Evolutionary conservation across 352 stramenopile genomes (phyloP).

Genomic region (Phytophthora boehmeriae): DNA sequence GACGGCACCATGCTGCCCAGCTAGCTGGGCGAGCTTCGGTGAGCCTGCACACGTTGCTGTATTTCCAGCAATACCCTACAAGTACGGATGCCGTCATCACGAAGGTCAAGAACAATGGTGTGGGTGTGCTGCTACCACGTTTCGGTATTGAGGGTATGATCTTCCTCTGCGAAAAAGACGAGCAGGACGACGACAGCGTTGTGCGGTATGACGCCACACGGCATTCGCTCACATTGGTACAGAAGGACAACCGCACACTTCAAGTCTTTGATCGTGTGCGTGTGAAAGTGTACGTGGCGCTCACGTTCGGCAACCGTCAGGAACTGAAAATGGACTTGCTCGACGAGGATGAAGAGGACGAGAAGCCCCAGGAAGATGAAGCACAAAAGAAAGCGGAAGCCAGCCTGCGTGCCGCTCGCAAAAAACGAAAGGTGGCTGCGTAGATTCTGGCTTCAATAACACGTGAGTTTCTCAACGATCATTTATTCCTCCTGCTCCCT

Average conservation of each 20-base stretch:
- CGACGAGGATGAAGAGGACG: constrained; percentile 40
- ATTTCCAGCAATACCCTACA: constrained; percentile 93
- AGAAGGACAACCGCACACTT: constrained; percentile 53
- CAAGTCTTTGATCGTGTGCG: constrained; percentile 84
- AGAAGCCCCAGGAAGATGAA: constrained; percentile 21
- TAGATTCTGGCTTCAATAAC: constrained; percentile 21
- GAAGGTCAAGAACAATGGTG: constrained; percentile 94
- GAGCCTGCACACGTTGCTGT: constrained; percentile 97
- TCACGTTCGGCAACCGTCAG: constrained; percentile 82
- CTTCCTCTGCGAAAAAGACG: constrained; percentile 82
- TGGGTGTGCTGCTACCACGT: constrained; percentile 96
- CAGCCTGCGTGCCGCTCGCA: constrained; percentile 30
- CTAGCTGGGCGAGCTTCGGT: constrained; percentile 96
- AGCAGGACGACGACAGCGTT: constrained; percentile 62
- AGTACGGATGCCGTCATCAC: constrained; percentile 94
- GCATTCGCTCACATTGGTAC: constrained; percentile 68
- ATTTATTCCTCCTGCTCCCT: constrained; percentile 16
- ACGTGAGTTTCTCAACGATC: constrained; percentile 11
- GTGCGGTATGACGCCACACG: constrained; percentile 55
- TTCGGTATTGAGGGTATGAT: constrained; percentile 99
- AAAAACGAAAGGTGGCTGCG: constrained; percentile 39
- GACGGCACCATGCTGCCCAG: constrained; percentile 95
- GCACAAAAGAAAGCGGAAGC: constrained; percentile 36
- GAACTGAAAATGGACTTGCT: constrained; percentile 87
- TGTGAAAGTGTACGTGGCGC: constrained; percentile 81